These are phyloP conservation scores for Brachypodium distachyon DNA, from an alignment of 202 grass and related monocot species.

Conservation along the genomic window DNA sequence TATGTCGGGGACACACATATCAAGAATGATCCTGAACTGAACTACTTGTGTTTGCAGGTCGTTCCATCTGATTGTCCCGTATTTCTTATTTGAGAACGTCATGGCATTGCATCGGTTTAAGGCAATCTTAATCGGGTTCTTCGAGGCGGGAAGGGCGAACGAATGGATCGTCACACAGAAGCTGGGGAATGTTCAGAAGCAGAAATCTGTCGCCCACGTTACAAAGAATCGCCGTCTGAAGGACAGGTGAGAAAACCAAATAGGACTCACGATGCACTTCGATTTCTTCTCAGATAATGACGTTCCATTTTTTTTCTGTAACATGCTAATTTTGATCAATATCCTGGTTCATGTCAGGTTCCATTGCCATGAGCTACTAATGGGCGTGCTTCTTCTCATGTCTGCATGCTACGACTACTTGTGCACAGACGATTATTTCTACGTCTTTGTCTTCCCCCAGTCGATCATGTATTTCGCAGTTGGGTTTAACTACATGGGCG, in stretches of 20 bases:
- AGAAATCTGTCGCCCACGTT: conserved; percentile 8
- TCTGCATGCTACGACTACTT: conserved; percentile 42
- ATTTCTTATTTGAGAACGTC: conserved; percentile 72
- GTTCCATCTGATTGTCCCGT: conserved; percentile 44
- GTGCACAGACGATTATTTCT: conserved; percentile 35
- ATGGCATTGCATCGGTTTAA: conserved; percentile 67
- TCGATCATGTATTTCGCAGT: conserved; percentile 52
- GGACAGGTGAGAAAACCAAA: conserved; percentile 13
- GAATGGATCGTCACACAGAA: conserved; percentile 86
- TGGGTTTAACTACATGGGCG: conserved; percentile 55
- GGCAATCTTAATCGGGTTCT: conserved; percentile 49
- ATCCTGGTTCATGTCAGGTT: conserved; percentile 32
- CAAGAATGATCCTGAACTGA: not conserved
- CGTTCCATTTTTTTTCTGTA: not conserved
- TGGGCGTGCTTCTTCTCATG: conserved; percentile 42
- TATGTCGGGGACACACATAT: not conserved
- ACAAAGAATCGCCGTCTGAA: conserved; percentile 9
- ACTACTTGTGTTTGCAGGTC: conserved; percentile 35
- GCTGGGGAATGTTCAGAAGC: conserved; percentile 47
- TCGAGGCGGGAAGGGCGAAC: conserved; percentile 60
- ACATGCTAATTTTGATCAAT: not conserved
- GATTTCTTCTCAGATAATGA: not conserved
- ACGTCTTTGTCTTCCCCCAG: conserved; percentile 56
- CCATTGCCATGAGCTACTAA: conserved; percentile 34
- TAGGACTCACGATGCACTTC: not conserved